These are phyloP conservation scores for Rhizophlyctis rosea DNA, from an alignment of 192 early-diverging fungal species.

Conservation along the genomic window DNA sequence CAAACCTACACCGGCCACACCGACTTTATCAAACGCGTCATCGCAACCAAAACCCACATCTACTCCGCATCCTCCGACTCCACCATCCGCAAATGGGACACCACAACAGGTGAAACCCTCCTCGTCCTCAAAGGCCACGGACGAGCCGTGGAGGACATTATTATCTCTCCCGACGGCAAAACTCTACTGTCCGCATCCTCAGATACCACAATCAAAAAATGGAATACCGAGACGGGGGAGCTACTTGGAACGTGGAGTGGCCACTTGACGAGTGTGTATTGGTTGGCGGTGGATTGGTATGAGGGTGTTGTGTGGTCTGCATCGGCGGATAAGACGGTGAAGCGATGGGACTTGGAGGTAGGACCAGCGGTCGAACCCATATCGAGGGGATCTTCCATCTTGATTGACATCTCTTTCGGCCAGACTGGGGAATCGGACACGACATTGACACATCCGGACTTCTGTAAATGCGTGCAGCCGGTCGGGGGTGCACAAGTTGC, in stretches of 20 bases:
- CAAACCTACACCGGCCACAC: constrained; percentile 70
- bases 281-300: constrained; percentile 41
- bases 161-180: constrained; percentile 38
- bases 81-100: constrained; percentile 74
- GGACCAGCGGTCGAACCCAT: constrained; percentile 12
- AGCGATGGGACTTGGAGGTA: constrained; percentile 83
- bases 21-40: constrained; percentile 88
- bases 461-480: constrained; percentile 64
- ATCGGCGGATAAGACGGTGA: constrained; percentile 88
- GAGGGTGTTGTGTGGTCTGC: constrained; percentile 80
- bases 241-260: constrained; percentile 50
- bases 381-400: no score
- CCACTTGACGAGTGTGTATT: constrained; percentile 80
- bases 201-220: constrained; percentile 64
- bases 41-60: constrained; percentile 21
- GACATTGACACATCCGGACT: constrained; percentile 74
- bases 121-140: constrained; percentile 40
- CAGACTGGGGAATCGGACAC: constrained; percentile 72
- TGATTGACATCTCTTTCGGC: no score
- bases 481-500: constrained; percentile 67
- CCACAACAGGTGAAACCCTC: constrained; percentile 50
- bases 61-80: constrained; percentile 80
- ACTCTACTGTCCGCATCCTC: constrained; percentile 60
- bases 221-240: constrained; percentile 51
- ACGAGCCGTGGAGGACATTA: constrained; percentile 52